Conservation (phyloP, 164 flowering plant species). For the Tetrastigma voinierianum region DNA sequence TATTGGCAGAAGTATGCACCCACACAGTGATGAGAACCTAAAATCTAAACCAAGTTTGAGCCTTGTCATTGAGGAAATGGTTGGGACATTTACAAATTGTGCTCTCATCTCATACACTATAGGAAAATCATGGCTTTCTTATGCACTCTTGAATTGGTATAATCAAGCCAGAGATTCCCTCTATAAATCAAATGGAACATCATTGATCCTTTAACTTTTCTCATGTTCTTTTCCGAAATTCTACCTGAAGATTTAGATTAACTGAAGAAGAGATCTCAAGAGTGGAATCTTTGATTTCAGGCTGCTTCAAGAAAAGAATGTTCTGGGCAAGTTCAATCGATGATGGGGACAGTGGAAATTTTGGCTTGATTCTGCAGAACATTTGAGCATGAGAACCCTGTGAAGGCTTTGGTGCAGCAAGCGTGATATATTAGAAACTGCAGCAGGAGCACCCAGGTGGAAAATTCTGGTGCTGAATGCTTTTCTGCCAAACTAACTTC, state of each 20-base stretch:
- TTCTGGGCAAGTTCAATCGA: slow-evolving; percentile 11
- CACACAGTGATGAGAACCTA: slow-evolving; percentile 19
- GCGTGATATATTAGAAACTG: slow-evolving; percentile 65
- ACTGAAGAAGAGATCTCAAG: slow-evolving; percentile 61
- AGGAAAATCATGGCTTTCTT: slow-evolving; percentile 94
- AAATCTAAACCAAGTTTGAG: slow-evolving; percentile 22
- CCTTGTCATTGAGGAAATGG: slow-evolving; percentile 63
- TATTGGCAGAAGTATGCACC: slow-evolving; percentile 14
- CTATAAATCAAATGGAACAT: slow-evolving; percentile 27
- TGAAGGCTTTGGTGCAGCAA: slow-evolving; percentile 49
- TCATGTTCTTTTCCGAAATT: slow-evolving; percentile 56
- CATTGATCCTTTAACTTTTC: slow-evolving; percentile 56
- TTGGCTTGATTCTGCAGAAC: slow-evolving; percentile 28
- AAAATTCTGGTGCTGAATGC: slow-evolving; percentile 46
- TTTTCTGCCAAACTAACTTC: slow-evolving; percentile 52
- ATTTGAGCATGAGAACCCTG: slow-evolving; percentile 22
- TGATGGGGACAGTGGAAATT: slow-evolving; percentile 24
- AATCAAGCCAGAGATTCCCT: slow-evolving; percentile 56
- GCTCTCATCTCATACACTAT: slow-evolving; percentile 64
- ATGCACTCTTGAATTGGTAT: slow-evolving; percentile 98
- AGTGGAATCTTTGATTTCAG: slow-evolving; percentile 46
- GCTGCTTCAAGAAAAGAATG: slow-evolving; percentile 29
- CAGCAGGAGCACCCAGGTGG: slow-evolving; percentile 76
- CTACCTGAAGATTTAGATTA: slow-evolving; percentile 50
- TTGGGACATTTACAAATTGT: slow-evolving; percentile 58